Conservation (phyloP, 164 flowering plant genomes). For the Vitis vinifera region ASM3070453v1 NC_081811.1:28277501-28278000, state of each 20-base stretch:
- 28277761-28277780: slow-evolving; percentile 86
- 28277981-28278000: no score
- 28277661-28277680: slow-evolving; percentile 40
- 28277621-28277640: slow-evolving; percentile 81
- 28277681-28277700: slow-evolving; percentile 31
- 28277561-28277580: slow-evolving; percentile 13
- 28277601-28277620: slow-evolving; percentile 49
- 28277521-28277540: slow-evolving; percentile 10
- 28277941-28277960: no score
- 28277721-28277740: slow-evolving; percentile 83
- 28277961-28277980: no score
- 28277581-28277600: slow-evolving; percentile 11
- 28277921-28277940: no score
- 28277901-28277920: no score
- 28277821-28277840: no score
- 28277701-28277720: slow-evolving; percentile 65
- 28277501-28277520: slow-evolving; percentile 31
- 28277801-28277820: neutral
- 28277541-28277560: slow-evolving; percentile 11
- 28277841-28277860: no score
- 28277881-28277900: no score
- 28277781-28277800: slow-evolving; percentile 70
- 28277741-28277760: slow-evolving; percentile 76
- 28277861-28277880: no score
- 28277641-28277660: slow-evolving; percentile 73